A percentile compares a stretch with the other conserved stretches of the same genome.
phyloP scores from a whole-genome alignment of 306 rosid species.

The Fragaria vesca region DNA sequence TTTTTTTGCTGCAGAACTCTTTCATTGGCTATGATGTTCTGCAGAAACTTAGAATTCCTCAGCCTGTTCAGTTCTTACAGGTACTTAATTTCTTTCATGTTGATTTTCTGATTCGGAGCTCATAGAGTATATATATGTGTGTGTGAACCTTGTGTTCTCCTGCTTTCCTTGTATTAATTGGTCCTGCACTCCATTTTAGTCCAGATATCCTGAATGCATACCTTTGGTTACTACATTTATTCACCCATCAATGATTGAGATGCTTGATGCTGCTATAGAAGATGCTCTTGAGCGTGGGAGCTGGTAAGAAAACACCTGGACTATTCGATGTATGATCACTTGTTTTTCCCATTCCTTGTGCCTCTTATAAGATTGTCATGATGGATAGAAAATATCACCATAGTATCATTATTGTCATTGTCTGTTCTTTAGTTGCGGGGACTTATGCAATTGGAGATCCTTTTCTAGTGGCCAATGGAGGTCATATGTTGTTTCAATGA shows the following conservation, averaged over 20 bases:
- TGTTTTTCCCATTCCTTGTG: background rate
- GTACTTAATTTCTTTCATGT: conserved; percentile 57
- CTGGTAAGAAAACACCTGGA: conserved; percentile 55
- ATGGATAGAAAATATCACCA: background rate
- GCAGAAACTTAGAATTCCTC: conserved; percentile 88
- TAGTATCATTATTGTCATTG: background rate
- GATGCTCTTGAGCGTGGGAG: conserved; percentile 85
- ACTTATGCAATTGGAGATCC: background rate
- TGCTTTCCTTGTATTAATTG: conserved; percentile 40
- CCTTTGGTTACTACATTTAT: conserved; percentile 78
- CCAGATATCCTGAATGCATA: conserved; percentile 95
- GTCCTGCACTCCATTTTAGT: conserved; percentile 69
- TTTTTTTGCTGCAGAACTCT: conserved; percentile 69
- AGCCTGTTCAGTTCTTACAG: conserved; percentile 94
- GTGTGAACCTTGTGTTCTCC: conserved; percentile 13
- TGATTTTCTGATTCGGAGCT: conserved; percentile 19
- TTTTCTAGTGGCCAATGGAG: conserved; percentile 4
- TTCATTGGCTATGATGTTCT: conserved; percentile 73
- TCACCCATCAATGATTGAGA: conserved; percentile 87
- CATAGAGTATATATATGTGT: conserved; percentile 22
- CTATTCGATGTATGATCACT: background rate
- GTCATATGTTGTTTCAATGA: background rate
- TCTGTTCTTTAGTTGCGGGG: background rate
- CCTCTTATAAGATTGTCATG: background rate
- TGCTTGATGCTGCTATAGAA: conserved; percentile 89